Conservation (phyloP, 768 basidiomycete species). For the Kockovaella imperatae region DNA sequence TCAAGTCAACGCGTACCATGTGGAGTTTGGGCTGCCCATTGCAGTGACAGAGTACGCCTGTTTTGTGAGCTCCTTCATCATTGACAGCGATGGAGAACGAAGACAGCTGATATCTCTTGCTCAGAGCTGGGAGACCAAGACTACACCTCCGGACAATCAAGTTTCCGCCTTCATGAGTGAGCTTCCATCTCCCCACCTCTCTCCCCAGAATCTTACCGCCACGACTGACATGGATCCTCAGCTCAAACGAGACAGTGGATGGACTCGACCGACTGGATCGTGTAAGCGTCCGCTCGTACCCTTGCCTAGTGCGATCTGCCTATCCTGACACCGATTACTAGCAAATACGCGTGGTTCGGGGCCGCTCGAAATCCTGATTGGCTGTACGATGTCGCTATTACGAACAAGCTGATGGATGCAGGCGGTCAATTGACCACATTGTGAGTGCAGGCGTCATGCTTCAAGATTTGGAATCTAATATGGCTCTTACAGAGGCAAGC, state of each 20-base stretch:
- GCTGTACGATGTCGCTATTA: slow-evolving; percentile 1
- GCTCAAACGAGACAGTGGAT: neutral
- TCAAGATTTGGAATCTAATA: no score
- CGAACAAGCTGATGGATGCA: neutral
- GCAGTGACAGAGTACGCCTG: slow-evolving; percentile 2
- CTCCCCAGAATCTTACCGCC: no score
- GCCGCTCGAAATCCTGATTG: neutral
- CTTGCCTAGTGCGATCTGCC: neutral
- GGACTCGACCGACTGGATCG: neutral
- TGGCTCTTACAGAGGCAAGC: no score
- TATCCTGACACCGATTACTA: neutral
- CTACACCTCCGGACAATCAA: neutral
- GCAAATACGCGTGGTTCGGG: slow-evolving; percentile 8
- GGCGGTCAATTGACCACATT: slow-evolving; percentile 1
- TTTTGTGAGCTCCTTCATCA: neutral
- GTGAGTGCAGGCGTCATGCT: slow-evolving; percentile 4
- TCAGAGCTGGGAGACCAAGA: no score
- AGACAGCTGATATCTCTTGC: no score
- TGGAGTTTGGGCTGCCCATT: neutral
- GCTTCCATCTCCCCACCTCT: no score
- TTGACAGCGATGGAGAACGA: neutral
- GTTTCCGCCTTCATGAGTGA: neutral
- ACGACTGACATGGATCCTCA: no score
- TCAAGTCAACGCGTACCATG: neutral
- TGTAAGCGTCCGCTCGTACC: neutral